These are phyloP conservation scores for Apiospora pterosperma DNA, from an alignment of 2,329 filamentous ascomycete genomes.

Conservation along the genomic window DNA sequence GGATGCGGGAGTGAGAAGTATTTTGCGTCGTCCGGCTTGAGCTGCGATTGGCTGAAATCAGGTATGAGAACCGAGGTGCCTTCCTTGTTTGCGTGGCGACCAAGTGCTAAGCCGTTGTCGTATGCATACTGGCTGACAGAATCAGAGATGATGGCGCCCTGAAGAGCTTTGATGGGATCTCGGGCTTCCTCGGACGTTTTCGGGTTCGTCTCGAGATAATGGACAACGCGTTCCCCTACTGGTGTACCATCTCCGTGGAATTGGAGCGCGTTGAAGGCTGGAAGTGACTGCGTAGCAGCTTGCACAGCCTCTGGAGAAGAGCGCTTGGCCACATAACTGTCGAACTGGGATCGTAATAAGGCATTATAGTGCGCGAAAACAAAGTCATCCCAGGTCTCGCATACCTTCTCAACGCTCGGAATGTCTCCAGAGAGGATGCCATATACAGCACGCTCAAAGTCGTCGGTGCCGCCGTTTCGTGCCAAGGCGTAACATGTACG, in stretches of 20 bases:
- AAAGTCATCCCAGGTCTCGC: constrained; percentile 79
- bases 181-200: constrained; percentile 56
- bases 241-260: constrained; percentile 54
- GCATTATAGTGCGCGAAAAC: constrained; percentile 87
- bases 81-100: constrained; percentile 43
- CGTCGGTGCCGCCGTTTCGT: constrained; percentile 65
- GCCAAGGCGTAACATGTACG: constrained; percentile 72
- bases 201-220: constrained; percentile 53
- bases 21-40: constrained; percentile 38
- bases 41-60: constrained; percentile 28
- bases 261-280: constrained; percentile 61
- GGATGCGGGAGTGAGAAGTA: constrained; percentile 56
- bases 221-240: constrained; percentile 57
- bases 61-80: constrained; percentile 40
- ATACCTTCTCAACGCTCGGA: constrained; percentile 71
- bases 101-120: constrained; percentile 54
- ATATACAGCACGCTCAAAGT: constrained; percentile 87
- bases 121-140: constrained; percentile 55
- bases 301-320: constrained; percentile 52
- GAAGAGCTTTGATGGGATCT: constrained; percentile 69
- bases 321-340: constrained; percentile 60
- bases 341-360: constrained; percentile 76
- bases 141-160: constrained; percentile 69
- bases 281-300: constrained; percentile 54
- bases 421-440: constrained; percentile 86